Percentiles rank a stretch among this genome's conserved stretches.
Conservation (phyloP, 805 yeast genomes). For the Tetrapisispora fleetii region DNA sequence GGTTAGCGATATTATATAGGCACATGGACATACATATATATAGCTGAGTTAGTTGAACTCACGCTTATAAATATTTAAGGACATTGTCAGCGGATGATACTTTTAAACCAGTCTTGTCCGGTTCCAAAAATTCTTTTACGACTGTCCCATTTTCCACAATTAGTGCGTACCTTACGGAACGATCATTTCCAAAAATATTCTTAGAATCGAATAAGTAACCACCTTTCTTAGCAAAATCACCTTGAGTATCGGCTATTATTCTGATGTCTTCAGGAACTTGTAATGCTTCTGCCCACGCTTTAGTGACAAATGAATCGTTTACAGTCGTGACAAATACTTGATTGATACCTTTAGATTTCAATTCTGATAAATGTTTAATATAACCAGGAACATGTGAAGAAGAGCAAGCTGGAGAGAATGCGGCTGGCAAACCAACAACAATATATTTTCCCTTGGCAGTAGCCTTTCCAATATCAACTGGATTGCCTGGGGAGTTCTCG, state of each 20-base stretch:
- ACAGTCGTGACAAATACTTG: slow-evolving; percentile 60
- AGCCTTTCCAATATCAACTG: slow-evolving; percentile 43
- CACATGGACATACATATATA: neutral
- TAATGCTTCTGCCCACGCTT: slow-evolving; percentile 61
- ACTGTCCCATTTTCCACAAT: slow-evolving; percentile 70
- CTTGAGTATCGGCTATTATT: slow-evolving; percentile 73
- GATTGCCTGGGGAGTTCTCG: slow-evolving; percentile 58
- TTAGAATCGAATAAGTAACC: slow-evolving; percentile 69
- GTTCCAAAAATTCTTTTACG: slow-evolving; percentile 58
- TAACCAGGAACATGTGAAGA: slow-evolving; percentile 64
- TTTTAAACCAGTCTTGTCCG: slow-evolving; percentile 65
- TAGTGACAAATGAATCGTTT: slow-evolving; percentile 78
- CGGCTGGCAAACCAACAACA: slow-evolving; percentile 66
- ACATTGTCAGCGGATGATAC: slow-evolving; percentile 35
- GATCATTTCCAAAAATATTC: slow-evolving; percentile 61
- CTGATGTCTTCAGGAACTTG: slow-evolving; percentile 32
- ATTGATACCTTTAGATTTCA: slow-evolving; percentile 59
- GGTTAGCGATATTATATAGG: no score
- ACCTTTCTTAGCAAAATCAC: slow-evolving; percentile 55
- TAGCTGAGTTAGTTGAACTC: neutral
- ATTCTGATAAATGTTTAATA: slow-evolving; percentile 39
- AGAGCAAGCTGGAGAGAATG: slow-evolving; percentile 75
- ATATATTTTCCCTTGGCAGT: slow-evolving; percentile 41
- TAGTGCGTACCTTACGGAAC: slow-evolving; percentile 69
- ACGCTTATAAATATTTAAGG: slow-evolving; percentile 7